phyloP scores from a whole-genome alignment of 208 protist genomes.

The Crithidia brevicula region DNA sequence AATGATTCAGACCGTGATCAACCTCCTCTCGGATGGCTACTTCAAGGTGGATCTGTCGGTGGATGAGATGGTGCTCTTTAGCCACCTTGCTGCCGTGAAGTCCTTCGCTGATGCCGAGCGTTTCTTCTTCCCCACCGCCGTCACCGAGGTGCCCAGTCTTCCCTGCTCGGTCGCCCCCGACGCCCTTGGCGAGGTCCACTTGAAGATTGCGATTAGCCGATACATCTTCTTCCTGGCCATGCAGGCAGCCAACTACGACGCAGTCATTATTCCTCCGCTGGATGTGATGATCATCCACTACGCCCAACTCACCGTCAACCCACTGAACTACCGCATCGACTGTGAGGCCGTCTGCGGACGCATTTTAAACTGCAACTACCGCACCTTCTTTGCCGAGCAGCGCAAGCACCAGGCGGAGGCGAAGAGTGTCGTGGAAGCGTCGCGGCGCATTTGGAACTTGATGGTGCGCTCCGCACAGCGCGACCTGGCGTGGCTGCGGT shows the following conservation, averaged over 20 bases:
- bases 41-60: slow-evolving; percentile 87
- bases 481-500: slow-evolving; percentile 81
- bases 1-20: slow-evolving; percentile 79
- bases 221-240: slow-evolving; percentile 92
- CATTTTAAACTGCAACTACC: slow-evolving; percentile 89
- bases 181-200: slow-evolving; percentile 37
- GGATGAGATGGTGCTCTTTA: slow-evolving; percentile 70
- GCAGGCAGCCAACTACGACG: slow-evolving; percentile 88
- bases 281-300: slow-evolving; percentile 91
- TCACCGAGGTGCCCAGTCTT: slow-evolving; percentile 17
- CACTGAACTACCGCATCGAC: slow-evolving; percentile 76
- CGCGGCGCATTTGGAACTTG: slow-evolving; percentile 84
- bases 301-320: slow-evolving; percentile 74
- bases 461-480: slow-evolving; percentile 83
- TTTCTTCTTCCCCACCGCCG: slow-evolving; percentile 68
- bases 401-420: slow-evolving; percentile 46
- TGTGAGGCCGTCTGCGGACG: slow-evolving; percentile 86
- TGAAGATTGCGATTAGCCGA: slow-evolving; percentile 72
- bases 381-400: slow-evolving; percentile 76
- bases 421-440: slow-evolving; percentile 64
- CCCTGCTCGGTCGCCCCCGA: slow-evolving; percentile 1
- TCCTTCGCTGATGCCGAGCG: slow-evolving; percentile 47
- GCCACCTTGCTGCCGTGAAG: slow-evolving; percentile 65
- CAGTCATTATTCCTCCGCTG: slow-evolving; percentile 85
- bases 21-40: slow-evolving; percentile 84